Percentiles rank a stretch among this genome's conserved stretches.
Evolutionary conservation across 129 eudicot genomes (phyloP).

Genomic region (Dittrichia graveolens): DNA sequence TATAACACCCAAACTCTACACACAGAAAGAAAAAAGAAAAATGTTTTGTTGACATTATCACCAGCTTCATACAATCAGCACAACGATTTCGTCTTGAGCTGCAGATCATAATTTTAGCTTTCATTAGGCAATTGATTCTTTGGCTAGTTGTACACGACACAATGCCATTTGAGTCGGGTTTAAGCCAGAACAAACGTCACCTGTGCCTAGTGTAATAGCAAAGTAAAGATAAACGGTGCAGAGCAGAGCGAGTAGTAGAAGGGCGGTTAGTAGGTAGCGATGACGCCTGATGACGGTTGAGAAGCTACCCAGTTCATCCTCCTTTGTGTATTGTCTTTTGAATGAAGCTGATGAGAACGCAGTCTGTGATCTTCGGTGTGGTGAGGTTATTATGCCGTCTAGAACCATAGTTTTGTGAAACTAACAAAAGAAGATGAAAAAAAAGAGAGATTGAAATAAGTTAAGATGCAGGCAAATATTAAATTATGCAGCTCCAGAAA

Average conservation of each 20-base stretch:
- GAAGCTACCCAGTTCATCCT: conserved; percentile 66
- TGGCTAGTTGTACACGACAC: conserved; percentile 55
- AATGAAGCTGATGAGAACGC: conserved; percentile 56
- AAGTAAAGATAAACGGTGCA: conserved; percentile 88
- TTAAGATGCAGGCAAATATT: neutral
- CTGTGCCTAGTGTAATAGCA: conserved; percentile 73
- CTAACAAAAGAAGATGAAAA: conserved; percentile 3
- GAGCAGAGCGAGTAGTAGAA: conserved; percentile 62
- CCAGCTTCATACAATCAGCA: neutral
- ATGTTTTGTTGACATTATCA: neutral
- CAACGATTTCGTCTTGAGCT: neutral
- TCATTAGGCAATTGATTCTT: conserved; percentile 52
- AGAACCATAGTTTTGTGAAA: conserved; percentile 47
- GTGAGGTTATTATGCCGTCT: conserved; percentile 70
- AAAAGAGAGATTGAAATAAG: neutral
- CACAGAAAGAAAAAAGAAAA: neutral
- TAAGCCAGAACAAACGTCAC: conserved; percentile 58
- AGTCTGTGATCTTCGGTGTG: conserved; percentile 72
- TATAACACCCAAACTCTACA: neutral
- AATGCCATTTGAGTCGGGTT: conserved; percentile 56
- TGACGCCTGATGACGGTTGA: conserved; percentile 68
- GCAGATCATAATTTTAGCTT: conserved; percentile 49
- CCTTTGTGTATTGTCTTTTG: conserved; percentile 47
- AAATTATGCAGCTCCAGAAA: neutral
- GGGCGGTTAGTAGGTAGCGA: conserved; percentile 85